Base-by-base conservation (phyloP, 257 asterid genomes). In the Nicotiana benthamiana region DNA sequence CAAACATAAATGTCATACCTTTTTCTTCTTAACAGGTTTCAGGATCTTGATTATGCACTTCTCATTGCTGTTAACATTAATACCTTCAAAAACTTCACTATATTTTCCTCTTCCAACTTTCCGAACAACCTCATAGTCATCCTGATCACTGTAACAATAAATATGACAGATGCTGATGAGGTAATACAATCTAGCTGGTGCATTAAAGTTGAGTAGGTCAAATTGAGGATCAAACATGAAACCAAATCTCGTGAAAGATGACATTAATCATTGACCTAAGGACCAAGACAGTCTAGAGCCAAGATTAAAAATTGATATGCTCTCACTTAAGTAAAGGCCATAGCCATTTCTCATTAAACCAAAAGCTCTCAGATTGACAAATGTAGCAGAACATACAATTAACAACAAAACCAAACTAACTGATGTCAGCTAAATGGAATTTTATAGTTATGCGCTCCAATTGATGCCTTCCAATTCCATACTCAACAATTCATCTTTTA, bases 81-180 rank as follows among this genome's bases (percentile, higher is more conserved):
- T 61, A 51, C 88, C 89, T 79, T 87, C 89, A 84, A 87, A 86
- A 16, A 86, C 89, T 61, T 86, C 89, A 74, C 89, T 86, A 74
- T 86, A 86, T 81, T 86, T 86, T n/a, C 89, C 89, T 79, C 88
- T 87, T 70, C 89, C 89, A 53, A 87, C 88, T 80, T 87, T 87
- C 48, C 89, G 86, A 64, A 87, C 86, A 59, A 87, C 89, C 84
- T 87, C 87, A 52, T 87, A 87, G 82, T 84, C 87, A 59, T 84
- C 89, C 80, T 86, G 89, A 28, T 86, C 85, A 59, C 89, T 86
- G 83, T 16, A 77, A 77, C 52, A 77, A 68, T 15, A 24, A 63
- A 59, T 22, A 59, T 32, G 78, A 24, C 15, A 1, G 36, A 4
- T 15, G 11, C 15, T 72, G 34, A 7, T 46, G 60, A 72, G 20